phyloP scores from a whole-genome alignment of 2,329 filamentous ascomycete genomes.

The Teratosphaeria nubilosa region DNA sequence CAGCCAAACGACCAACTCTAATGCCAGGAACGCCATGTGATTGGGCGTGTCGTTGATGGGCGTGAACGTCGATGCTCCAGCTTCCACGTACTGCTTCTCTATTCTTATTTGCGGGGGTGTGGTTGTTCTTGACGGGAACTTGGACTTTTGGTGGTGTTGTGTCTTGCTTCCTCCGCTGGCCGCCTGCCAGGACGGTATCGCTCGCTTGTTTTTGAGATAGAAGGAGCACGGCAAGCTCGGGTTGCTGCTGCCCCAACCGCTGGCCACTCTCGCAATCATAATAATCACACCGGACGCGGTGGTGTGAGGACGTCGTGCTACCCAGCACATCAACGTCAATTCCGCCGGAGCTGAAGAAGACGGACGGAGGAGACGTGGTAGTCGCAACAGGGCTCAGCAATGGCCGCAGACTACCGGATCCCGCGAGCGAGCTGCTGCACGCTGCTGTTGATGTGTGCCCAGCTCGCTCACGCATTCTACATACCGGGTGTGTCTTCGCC shows the following conservation, averaged over 20 bases:
- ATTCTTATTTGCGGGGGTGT: not conserved
- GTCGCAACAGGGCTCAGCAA: conserved; percentile 6
- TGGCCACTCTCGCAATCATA: too few species aligned
- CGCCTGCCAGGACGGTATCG: not conserved
- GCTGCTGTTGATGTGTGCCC: conserved; percentile 35
- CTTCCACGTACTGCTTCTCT: not conserved
- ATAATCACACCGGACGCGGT: too few species aligned
- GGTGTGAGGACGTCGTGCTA: not conserved
- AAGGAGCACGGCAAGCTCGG: not conserved
- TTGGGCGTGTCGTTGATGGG: not conserved
- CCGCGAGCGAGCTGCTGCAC: conserved; percentile 35
- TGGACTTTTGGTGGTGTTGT: not conserved
- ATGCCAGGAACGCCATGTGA: not conserved
- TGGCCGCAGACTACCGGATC: conserved; percentile 31
- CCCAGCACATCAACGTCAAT: too few species aligned
- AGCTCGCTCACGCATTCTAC: conserved; percentile 61
- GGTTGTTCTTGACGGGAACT: not conserved
- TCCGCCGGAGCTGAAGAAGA: not conserved
- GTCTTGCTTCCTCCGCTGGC: not conserved
- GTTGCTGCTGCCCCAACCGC: not conserved
- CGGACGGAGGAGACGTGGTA: not conserved
- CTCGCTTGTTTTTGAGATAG: too few species aligned
- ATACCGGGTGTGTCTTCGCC: conserved; percentile 58
- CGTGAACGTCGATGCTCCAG: not conserved
- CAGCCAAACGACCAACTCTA: not conserved